Conservation (phyloP, 345 rosid genomes). For the Citrus medica region DNA sequence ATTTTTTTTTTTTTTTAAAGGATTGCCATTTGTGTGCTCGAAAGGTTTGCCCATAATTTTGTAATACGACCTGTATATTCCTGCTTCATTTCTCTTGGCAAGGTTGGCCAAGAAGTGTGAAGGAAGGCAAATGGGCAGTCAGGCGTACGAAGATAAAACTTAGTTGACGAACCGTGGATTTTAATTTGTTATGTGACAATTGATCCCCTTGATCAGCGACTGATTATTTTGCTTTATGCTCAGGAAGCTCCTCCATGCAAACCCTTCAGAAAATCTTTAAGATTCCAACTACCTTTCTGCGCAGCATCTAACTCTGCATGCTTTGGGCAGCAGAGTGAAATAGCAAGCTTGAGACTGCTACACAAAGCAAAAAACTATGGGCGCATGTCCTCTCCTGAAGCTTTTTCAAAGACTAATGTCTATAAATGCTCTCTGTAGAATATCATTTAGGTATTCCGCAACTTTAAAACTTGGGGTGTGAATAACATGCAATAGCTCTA, state of each 20-base stretch:
- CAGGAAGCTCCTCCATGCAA: background rate
- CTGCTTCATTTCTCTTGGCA: background rate
- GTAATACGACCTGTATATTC: slow-evolving; percentile 3
- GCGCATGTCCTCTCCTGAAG: background rate
- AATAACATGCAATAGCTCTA: too few species aligned
- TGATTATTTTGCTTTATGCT: background rate
- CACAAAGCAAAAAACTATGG: background rate
- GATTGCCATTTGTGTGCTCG: slow-evolving; percentile 19
- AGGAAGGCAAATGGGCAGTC: background rate
- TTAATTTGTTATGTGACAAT: background rate
- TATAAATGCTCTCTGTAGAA: background rate
- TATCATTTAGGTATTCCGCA: too few species aligned
- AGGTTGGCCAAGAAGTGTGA: background rate
- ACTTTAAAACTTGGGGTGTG: too few species aligned
- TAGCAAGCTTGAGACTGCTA: background rate
- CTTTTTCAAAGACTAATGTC: background rate
- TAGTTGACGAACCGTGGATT: slow-evolving; percentile 4
- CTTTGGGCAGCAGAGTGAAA: background rate
- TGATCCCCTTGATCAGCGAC: background rate
- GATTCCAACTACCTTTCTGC: too few species aligned
- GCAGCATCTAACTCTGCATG: background rate
- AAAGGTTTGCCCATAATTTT: slow-evolving; percentile 20
- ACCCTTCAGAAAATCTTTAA: background rate
- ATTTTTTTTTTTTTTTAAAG: background rate
- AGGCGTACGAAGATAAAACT: slow-evolving; percentile 2